Evolutionary conservation across 352 stramenopile species (phyloP).

Genomic region (Globisporangium nunn): DNA sequence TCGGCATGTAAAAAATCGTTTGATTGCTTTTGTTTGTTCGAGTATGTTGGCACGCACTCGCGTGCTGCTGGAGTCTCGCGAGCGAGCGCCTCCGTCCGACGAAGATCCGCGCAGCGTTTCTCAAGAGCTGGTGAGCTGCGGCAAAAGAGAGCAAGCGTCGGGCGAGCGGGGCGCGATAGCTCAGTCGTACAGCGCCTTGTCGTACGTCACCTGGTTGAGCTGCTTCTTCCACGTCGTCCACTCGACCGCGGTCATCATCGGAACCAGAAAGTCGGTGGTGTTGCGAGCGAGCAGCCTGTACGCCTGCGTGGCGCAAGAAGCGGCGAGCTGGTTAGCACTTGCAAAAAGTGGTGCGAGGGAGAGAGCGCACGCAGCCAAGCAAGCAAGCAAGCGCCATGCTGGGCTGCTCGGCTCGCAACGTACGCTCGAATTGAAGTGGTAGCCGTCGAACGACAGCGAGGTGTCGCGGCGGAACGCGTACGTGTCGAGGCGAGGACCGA

Average conservation of each 20-base stretch:
- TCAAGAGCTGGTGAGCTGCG: not conserved
- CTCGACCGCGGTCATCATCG: slow-evolving; percentile 77
- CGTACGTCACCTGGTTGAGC: slow-evolving; percentile 61
- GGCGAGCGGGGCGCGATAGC: no score
- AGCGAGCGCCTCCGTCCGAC: not conserved
- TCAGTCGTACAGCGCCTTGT: slow-evolving; percentile 77
- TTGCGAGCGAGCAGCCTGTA: slow-evolving; percentile 77
- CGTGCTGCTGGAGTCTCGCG: not conserved
- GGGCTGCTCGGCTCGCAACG: not conserved
- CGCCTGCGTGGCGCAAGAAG: slow-evolving; percentile 22
- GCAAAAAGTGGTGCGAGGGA: not conserved
- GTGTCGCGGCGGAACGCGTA: slow-evolving; percentile 62
- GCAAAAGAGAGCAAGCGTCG: not conserved
- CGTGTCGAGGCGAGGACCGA: slow-evolving; percentile 69
- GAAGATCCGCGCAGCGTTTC: not conserved
- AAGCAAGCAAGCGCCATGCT: no score
- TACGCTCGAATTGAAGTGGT: slow-evolving; percentile 81
- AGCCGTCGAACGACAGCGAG: slow-evolving; percentile 57
- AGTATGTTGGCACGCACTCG: slow-evolving; percentile 1
- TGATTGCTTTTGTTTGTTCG: slow-evolving; percentile 14
- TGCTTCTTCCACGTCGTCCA: slow-evolving; percentile 83
- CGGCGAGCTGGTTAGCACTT: not conserved
- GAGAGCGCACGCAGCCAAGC: not conserved
- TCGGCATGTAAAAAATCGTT: slow-evolving; percentile 10
- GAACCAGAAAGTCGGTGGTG: slow-evolving; percentile 65